Base-by-base conservation (phyloP, 1,139 yeast species). In the Yamadazyma atlantica region DNA sequence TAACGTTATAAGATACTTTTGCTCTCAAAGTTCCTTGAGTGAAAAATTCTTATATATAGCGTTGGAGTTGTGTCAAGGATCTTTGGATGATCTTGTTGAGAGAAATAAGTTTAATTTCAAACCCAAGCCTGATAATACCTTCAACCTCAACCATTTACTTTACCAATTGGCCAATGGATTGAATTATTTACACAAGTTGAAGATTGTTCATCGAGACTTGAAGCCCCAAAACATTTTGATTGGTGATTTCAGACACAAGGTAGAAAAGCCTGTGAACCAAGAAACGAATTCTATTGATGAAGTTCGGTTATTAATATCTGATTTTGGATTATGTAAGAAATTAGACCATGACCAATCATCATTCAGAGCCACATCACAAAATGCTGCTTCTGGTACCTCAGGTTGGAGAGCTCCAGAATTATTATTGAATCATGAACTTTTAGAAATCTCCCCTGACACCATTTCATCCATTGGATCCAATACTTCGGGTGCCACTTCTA, bases 391-490 rank as follows among this genome's bases (percentile, higher is more conserved):
- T 50, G 99, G 99, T 2, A 92, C 98, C 0, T 79, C 92, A 6
- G 99, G 99, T 1, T 92, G 98, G 98, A 76, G 97, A 50, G 97
- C 98, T 0, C 98, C 98, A 0, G 99, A 92, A 55, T 66, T 92
- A 26, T 63, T 87, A 30, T 66, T 78, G 34, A 64, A 66, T 41
- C 69, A 68, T 30, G 74, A 69, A 37, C 57, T 65, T 35, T 49
- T 57, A 13, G 76, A 66, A 35, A 64, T 67, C 9, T 64, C 75
- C 1, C 71, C 73, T 1, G 71, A 65, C 28, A 60, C 72, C 1
- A 55, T 68, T n/a, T 62, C 67, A 7, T 62, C 72, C 1, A 43
- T 60, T n/a, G 57, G 58, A 5, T 60, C 67, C n/a, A 25, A 33
- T 29, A 33, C 40, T n/a, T n/a, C n/a, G n/a, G n/a, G n/a, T n/a